phyloP scores from a whole-genome alignment of 2,329 filamentous ascomycete genomes.

The Talaromyces sp. region DNA sequence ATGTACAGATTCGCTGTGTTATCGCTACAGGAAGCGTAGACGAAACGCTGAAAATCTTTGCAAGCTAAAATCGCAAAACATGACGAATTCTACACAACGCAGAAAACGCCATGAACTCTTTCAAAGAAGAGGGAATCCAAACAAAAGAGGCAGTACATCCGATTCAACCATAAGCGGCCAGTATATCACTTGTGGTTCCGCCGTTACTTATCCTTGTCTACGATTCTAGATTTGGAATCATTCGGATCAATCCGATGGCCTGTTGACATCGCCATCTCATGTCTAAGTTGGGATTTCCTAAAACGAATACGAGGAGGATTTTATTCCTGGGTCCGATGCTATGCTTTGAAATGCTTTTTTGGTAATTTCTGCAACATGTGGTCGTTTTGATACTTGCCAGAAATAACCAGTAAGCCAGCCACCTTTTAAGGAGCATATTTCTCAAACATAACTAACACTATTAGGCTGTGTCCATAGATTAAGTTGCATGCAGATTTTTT shows the following conservation, averaged over 20 bases:
- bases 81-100: neutral
- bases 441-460: too few relatives aligned
- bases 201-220: neutral
- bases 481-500: neutral
- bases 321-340: neutral
- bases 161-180: neutral
- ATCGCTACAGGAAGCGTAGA: conserved; percentile 86
- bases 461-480: neutral
- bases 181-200: neutral
- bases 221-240: neutral
- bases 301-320: neutral
- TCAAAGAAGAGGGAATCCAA: neutral
- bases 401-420: neutral
- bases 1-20: conserved; percentile 63
- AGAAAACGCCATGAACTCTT: neutral
- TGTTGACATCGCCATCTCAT: neutral
- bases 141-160: neutral
- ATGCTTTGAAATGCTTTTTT: neutral
- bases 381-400: neutral
- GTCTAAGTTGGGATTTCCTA: neutral
- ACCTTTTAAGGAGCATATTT: neutral
- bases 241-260: neutral
- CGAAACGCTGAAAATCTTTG: conserved; percentile 73
- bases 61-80: conserved; percentile 25
- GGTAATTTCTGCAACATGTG: neutral